Base-by-base conservation (phyloP, 495 filamentous ascomycete species). In the Podospora appendiculata region DNA sequence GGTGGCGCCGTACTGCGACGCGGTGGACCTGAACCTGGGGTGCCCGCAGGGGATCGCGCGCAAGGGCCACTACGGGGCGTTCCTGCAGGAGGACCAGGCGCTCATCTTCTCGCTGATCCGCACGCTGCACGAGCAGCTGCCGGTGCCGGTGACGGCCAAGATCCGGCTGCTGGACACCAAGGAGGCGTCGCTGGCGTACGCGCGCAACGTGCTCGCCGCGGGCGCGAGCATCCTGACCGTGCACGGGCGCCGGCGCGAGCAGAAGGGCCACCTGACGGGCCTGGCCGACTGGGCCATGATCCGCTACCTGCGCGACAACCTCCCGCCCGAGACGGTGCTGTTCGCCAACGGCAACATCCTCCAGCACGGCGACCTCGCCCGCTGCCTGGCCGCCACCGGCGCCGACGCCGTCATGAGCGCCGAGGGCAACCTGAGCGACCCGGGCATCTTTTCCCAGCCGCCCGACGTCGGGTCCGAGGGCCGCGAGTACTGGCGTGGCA, bases 271-370 rank as follows among this genome's bases (percentile, higher is more conserved):
- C 62, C 83, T 92, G 59, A 99, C 94, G 0, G 93, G 94, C 0
- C 60, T 97, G 32, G 93, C 93, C 4, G 91, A 97, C 69, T 99
- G 93, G 94, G 77, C 70, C 32, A 78, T 84, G 47, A 83, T 99
- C 47, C 77, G 83, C 19, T 94, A 87, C 57, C 71, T 99, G 45
- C 79, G 94, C 41, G 84, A 95, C 35, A 84, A 88, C 45, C 71
- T 99, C 18, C 92, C 93, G 1, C 70, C 77, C 3, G 89, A 96
- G 32, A 89, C 89, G 38, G 93, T 99, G 8, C 81, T 99, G 8
- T 95, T 99, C 63, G 91, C 93, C 12, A 99, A 99, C 63, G 93
- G 93, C 13, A 97, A 97, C 60, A 86, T 95, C 35, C 77, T 99
- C 52, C 83, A 84, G 65, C 76, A 87, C 50, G 86, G 79, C 2